These are phyloP conservation scores for Willaertia magna DNA, from an alignment of 208 protist genomes.

Conservation along the genomic window DNA sequence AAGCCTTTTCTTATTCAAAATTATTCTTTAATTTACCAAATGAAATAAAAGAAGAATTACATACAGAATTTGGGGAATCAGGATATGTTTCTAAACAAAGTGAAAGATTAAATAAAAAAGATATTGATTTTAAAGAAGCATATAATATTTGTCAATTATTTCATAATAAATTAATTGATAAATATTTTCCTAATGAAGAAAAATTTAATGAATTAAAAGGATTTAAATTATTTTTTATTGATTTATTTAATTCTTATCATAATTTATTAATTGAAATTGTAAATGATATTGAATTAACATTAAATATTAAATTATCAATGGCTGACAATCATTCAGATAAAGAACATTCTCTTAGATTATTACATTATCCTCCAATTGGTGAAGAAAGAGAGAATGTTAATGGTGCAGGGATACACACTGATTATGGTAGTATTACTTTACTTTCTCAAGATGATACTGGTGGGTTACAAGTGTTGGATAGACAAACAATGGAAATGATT, in stretches of 20 bases:
- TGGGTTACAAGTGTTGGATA: constrained; percentile 14
- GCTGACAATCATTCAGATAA: not conserved
- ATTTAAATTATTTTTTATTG: not conserved
- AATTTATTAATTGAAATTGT: not conserved
- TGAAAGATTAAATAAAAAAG: not conserved
- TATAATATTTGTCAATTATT: not conserved
- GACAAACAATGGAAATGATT: constrained; percentile 5
- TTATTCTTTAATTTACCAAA: constrained; percentile 16
- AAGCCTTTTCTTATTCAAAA: constrained; percentile 2
- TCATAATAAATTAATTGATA: not conserved
- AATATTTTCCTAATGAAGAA: not conserved
- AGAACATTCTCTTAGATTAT: not conserved
- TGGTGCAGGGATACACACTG: constrained; percentile 20
- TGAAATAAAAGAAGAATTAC: constrained; percentile 10
- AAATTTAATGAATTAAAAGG: not conserved
- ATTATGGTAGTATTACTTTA: constrained; percentile 25
- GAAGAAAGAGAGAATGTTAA: not conserved
- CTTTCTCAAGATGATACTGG: constrained; percentile 10
- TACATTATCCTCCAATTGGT: constrained; percentile 14
- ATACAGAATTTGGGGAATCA: not conserved
- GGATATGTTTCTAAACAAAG: not conserved
- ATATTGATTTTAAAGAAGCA: constrained; percentile 3
- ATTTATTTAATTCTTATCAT: not conserved
- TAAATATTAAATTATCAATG: not conserved
- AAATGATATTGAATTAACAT: not conserved